Percentiles rank a stretch among this genome's conserved stretches.
These are phyloP conservation scores for Fusarium poae DNA, from an alignment of 2,329 filamentous ascomycete species.

Conservation along the genomic window DNA sequence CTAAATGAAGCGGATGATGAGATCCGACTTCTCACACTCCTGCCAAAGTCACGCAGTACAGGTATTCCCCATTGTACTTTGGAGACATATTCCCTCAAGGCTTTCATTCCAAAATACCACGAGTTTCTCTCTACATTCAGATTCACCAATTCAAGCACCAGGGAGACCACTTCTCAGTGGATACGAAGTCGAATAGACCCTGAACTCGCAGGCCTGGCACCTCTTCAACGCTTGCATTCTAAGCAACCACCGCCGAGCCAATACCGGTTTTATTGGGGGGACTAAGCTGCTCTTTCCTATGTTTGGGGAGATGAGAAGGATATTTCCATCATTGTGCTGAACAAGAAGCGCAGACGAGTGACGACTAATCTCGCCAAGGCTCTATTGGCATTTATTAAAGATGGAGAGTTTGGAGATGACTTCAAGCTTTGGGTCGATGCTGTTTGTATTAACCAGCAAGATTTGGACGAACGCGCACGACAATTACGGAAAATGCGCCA, in stretches of 20 bases:
- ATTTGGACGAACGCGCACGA: not conserved
- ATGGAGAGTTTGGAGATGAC: not conserved
- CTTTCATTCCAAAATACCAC: not conserved
- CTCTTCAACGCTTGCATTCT: not conserved
- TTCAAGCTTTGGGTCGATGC: not conserved
- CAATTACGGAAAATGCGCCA: not conserved
- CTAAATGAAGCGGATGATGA: not conserved
- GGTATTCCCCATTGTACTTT: not conserved
- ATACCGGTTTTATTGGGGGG: not conserved
- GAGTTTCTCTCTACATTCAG: rapidly evolving
- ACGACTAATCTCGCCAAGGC: not conserved
- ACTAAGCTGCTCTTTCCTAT: not conserved
- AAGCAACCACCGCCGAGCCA: not conserved
- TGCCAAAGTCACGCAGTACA: not conserved
- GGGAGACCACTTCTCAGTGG: not conserved
- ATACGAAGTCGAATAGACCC: not conserved
- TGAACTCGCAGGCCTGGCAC: not conserved
- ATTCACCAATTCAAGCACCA: not conserved
- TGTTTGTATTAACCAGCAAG: not conserved
- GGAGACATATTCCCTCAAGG: not conserved
- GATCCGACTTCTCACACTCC: not conserved
- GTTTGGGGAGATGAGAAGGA: not conserved
- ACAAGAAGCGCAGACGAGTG: not conserved
- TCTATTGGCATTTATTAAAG: not conserved
- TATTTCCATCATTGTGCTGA: not conserved